Conservation (phyloP, 2,329 filamentous ascomycete genomes). For the Aspergillus pseudotamarii region DNA sequence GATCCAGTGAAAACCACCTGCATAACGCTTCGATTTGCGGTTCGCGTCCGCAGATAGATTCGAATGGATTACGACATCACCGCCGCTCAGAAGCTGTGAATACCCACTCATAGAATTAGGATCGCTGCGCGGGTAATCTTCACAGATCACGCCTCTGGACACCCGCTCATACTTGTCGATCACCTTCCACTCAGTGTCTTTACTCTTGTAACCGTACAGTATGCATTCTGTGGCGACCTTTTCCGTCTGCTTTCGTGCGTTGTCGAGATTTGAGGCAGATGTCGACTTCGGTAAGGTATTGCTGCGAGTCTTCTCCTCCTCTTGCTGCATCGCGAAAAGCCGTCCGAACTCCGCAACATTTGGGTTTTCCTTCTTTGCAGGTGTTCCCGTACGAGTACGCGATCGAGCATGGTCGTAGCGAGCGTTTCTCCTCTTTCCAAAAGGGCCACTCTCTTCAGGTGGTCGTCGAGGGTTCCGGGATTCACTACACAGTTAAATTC, state of each 20-base stretch:
- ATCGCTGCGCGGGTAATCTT: slow-evolving; percentile 90
- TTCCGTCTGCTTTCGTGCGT: slow-evolving; percentile 39
- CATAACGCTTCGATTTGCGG: slow-evolving; percentile 76
- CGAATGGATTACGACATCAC: slow-evolving; percentile 69
- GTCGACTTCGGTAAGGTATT: slow-evolving; percentile 42
- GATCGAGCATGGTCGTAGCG: slow-evolving; percentile 49
- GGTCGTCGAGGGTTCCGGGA: slow-evolving; percentile 55
- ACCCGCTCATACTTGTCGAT: slow-evolving; percentile 86
- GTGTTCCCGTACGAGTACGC: slow-evolving; percentile 61
- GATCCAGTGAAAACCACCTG: slow-evolving; percentile 89
- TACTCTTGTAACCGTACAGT: slow-evolving; percentile 79
- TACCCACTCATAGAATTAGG: slow-evolving; percentile 70
- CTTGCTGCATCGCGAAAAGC: slow-evolving; percentile 48
- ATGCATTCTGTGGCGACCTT: slow-evolving; percentile 76
- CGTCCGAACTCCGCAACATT: slow-evolving; percentile 52
- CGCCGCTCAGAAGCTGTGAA: slow-evolving; percentile 71
- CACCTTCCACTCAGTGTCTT: slow-evolving; percentile 73
- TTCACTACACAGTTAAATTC: slow-evolving; percentile 34
- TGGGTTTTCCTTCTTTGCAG: slow-evolving; percentile 60
- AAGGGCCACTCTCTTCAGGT: slow-evolving; percentile 64
- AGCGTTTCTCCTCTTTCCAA: slow-evolving; percentile 56
- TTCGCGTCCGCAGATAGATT: slow-evolving; percentile 73
- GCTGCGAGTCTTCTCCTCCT: slow-evolving; percentile 41
- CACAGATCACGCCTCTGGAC: slow-evolving; percentile 77
- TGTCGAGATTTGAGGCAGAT: slow-evolving; percentile 44